Percentiles rank a stretch among this genome's conserved stretches.
Evolutionary conservation across 169 alveolate species (phyloP).

Genomic region (Cyclospora cayetanensis): DNA sequence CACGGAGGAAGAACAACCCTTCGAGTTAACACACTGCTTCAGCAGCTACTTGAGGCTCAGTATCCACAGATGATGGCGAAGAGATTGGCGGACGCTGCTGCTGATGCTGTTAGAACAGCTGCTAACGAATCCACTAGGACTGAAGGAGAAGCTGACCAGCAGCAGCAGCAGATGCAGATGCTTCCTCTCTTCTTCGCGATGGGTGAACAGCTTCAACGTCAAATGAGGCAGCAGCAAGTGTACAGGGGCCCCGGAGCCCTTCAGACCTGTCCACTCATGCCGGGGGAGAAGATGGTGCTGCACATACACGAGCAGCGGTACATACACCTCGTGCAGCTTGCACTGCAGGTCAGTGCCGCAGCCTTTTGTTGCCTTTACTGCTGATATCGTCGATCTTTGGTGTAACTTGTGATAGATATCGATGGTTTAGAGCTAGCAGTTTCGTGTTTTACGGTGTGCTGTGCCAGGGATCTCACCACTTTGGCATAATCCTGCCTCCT

Average conservation of each 20-base stretch:
- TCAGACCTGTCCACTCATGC: not conserved
- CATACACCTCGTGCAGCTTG: conserved; percentile 18
- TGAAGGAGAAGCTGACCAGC: conserved; percentile 28
- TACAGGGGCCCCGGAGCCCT: not conserved
- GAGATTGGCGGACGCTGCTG: conserved; percentile 40
- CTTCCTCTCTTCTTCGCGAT: not conserved
- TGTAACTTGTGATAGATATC: too few species aligned
- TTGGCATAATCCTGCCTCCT: not conserved
- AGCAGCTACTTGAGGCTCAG: conserved; percentile 57
- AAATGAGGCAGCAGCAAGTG: not conserved
- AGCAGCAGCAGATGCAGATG: conserved; percentile 15
- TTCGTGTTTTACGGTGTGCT: not conserved
- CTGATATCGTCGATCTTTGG: not conserved
- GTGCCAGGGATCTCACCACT: conserved; percentile 1
- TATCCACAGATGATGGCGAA: conserved; percentile 26
- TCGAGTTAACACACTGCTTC: conserved; percentile 49
- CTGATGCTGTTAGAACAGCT: not conserved
- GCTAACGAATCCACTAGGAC: not conserved
- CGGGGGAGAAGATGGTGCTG: conserved; percentile 32
- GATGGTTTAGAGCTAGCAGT: conserved; percentile 32
- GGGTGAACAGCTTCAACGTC: not conserved
- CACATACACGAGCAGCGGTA: conserved; percentile 23
- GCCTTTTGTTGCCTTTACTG: not conserved
- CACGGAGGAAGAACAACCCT: not conserved
- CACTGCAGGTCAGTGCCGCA: conserved; percentile 3